Evolutionary conservation across 106 monocot genomes (phyloP), one percentile per base, ranked within the genome.

Genomic region (Dendrobium chrysotoxum): DNA sequence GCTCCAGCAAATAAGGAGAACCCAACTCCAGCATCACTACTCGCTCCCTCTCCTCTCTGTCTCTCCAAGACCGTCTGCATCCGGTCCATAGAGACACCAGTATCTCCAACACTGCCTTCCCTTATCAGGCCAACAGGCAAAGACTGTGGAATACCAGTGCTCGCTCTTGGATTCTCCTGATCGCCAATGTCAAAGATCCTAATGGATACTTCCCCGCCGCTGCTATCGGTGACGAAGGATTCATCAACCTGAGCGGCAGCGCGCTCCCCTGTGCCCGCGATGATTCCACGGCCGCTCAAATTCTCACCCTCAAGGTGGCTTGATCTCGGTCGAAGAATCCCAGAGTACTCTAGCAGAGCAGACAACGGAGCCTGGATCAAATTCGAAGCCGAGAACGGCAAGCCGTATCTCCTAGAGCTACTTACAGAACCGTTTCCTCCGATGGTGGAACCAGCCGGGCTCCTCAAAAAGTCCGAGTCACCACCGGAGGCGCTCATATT

Each of bases 321-420:
- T 40, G 88, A 81, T 30, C 88, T 77, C 25, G 90, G 72, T n/a
- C 85, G 83, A 30, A 96, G 61, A 76, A 96, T 82, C 4, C 94
- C 94, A 28, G 94, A 88, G 72, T 96, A 90, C 86, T 96, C 96
- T 76, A 96, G 40, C 1, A 96, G 76, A 8, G 94, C 87, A 0
- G 89, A 84, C 20, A 96, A 84, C 13, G 90, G 93, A 65, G 90
- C 89, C 80, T 88, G 96, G 50, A 96, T 83, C 80, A 96, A 81
- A 53, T 83, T 86, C 12, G 90, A 89, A 4, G 92, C 41, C 11
- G 94, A 92, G 42, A 94, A 89, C 72, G 80, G 86, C 46, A 87
- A 28, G 16, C 88, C 85, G 79, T 87, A 90, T 31, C 90, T 46
- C 80, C 93, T 75, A 2, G 84, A 83, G 30, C 54, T 39, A 17